Evolutionary conservation across 495 filamentous ascomycete genomes (phyloP).

Genomic region (Staphylotrichum tortipilum): DNA sequence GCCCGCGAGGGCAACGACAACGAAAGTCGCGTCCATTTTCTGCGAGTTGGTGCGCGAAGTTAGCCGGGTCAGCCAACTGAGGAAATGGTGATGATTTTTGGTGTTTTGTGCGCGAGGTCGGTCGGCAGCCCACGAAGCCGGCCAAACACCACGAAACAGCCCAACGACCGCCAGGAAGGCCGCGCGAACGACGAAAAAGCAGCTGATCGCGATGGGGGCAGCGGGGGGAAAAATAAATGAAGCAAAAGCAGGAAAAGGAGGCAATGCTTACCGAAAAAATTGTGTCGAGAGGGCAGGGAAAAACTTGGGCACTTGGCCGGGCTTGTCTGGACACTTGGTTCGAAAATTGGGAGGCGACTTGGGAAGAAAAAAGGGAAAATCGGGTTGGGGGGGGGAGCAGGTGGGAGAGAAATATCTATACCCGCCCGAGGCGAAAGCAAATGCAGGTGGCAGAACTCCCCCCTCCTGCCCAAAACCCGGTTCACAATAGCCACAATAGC

Average conservation of each 20-base stretch:
- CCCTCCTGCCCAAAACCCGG: background rate
- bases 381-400: background rate
- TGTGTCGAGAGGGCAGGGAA: background rate
- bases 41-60: background rate
- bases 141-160: no score
- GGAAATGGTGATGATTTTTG: background rate
- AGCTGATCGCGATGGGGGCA: background rate
- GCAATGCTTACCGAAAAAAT: background rate
- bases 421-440: background rate
- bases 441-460: background rate
- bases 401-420: background rate
- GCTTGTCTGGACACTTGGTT: no score
- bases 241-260: background rate
- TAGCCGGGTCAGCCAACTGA: background rate
- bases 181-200: no score
- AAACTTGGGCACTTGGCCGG: no score
- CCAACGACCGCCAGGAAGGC: no score
- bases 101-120: no score
- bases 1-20: background rate
- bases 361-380: background rate
- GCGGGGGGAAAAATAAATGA: no score
- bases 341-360: background rate
- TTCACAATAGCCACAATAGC: background rate
- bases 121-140: no score
- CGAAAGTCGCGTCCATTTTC: background rate